Evolutionary conservation across 2,329 filamentous ascomycete genomes (phyloP).

Genomic region (Neonectria magnoliae): DNA sequence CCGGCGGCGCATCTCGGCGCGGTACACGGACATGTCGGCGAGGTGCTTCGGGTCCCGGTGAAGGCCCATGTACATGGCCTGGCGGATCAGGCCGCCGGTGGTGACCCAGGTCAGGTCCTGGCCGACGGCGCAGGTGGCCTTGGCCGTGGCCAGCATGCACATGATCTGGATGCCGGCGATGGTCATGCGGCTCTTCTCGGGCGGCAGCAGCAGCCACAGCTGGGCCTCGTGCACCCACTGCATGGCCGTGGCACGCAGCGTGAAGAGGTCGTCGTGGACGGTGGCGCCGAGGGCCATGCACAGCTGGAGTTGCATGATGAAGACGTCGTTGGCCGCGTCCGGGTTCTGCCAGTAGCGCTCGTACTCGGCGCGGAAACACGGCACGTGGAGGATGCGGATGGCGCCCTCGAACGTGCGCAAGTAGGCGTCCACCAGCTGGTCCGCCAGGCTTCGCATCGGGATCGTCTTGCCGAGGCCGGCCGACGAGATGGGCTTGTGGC

Average conservation of each 20-base stretch:
- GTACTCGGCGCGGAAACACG: constrained; percentile 66
- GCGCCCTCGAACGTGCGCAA: constrained; percentile 66
- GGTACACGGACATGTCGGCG: constrained; percentile 56
- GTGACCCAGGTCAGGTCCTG: constrained; percentile 64
- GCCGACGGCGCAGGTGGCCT: constrained; percentile 57
- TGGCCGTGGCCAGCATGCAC: constrained; percentile 61
- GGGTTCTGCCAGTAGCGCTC: constrained; percentile 59
- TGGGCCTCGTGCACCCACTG: constrained; percentile 65
- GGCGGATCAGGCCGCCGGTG: constrained; percentile 60
- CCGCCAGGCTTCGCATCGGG: constrained; percentile 53
- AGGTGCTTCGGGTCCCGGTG: constrained; percentile 65
- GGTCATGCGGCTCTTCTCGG: constrained; percentile 60
- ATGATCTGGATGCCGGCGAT: constrained; percentile 61
- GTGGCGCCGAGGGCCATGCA: constrained; percentile 62
- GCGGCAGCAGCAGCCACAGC: constrained; percentile 58
- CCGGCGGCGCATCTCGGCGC: constrained; percentile 64
- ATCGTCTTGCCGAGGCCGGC: constrained; percentile 52
- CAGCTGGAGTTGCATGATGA: constrained; percentile 64
- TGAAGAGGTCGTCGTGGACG: constrained; percentile 57
- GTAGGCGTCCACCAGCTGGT: constrained; percentile 63
- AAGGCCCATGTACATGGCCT: constrained; percentile 67
- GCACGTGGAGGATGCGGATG: constrained; percentile 66
- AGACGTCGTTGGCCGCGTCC: constrained; percentile 51
- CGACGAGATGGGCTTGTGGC: constrained; percentile 48
- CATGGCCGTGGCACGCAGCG: constrained; percentile 54